Percentiles rank a stretch among this genome's conserved stretches.
Conservation (phyloP, 2,329 filamentous ascomycete genomes). For the Beauveria sp. region DNA sequence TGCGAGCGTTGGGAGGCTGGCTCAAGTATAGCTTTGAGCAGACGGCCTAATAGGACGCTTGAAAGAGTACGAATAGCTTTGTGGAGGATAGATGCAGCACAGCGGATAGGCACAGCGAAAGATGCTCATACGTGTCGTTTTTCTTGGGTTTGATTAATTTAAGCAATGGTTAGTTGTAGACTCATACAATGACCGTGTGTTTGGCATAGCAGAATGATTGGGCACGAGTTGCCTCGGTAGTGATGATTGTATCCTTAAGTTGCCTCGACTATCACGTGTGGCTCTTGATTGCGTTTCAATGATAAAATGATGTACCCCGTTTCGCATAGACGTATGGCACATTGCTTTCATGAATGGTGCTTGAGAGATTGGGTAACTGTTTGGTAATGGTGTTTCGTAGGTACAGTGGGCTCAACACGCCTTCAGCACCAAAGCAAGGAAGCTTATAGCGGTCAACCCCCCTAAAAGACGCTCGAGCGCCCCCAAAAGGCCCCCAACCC, state of each 20-base stretch:
- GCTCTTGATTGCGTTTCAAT: too few species aligned
- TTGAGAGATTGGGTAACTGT: conserved; percentile 2
- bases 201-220: background rate
- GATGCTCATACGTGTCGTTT: conserved; percentile 1
- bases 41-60: conserved; percentile 14
- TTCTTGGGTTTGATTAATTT: conserved; percentile 6
- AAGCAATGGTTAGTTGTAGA: conserved; percentile 4
- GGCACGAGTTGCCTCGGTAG: background rate
- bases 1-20: conserved; percentile 68
- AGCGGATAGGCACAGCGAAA: conserved; percentile 4
- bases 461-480: background rate
- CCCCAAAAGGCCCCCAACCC: background rate
- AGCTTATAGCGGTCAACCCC: background rate
- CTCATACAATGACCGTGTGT: background rate
- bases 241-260: background rate
- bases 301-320: too few species aligned
- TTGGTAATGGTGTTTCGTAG: background rate
- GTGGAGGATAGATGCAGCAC: conserved; percentile 1
- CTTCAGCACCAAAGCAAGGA: background rate
- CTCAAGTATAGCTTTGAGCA: conserved; percentile 56
- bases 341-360: background rate
- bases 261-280: too few species aligned
- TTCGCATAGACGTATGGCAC: background rate
- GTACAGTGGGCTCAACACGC: background rate
- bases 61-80: background rate